phyloP scores from a whole-genome alignment of 2,329 filamentous ascomycete species.

The Colletotrichum sp. region DNA sequence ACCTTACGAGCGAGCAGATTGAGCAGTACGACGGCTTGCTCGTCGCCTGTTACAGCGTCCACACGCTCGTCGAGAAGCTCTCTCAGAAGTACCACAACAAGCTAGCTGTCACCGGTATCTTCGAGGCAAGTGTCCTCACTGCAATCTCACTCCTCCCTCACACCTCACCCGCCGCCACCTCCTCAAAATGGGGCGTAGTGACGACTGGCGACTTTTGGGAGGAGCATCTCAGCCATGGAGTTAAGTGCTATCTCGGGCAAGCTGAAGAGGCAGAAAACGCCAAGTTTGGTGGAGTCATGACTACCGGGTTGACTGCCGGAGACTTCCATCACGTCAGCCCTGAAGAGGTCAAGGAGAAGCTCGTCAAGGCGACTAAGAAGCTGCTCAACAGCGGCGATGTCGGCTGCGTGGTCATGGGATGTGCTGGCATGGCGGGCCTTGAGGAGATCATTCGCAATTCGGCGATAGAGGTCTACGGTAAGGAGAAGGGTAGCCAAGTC shows the following conservation, averaged over 20 bases:
- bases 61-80: constrained; percentile 74
- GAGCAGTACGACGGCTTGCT: constrained; percentile 75
- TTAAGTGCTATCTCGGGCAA: constrained; percentile 66
- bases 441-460: constrained; percentile 76
- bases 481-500: constrained; percentile 58
- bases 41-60: constrained; percentile 87
- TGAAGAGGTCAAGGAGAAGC: constrained; percentile 66
- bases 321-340: constrained; percentile 77
- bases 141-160: constrained; percentile 59
- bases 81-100: constrained; percentile 30
- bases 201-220: constrained; percentile 90
- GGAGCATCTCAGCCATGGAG: constrained; percentile 69
- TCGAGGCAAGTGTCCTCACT: constrained; percentile 79
- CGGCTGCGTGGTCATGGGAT: constrained; percentile 80
- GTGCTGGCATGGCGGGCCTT: constrained; percentile 89
- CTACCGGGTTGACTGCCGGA: constrained; percentile 79
- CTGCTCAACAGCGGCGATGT: constrained; percentile 65
- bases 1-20: constrained; percentile 40
- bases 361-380: constrained; percentile 72
- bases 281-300: constrained; percentile 80
- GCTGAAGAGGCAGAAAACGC: constrained; percentile 33
- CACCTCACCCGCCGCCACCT: constrained; percentile 18
- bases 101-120: constrained; percentile 77
- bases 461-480: constrained; percentile 68
- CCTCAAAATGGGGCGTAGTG: constrained; percentile 79